Base-by-base conservation (phyloP, 2,329 filamentous ascomycete species). In the Capronia coronata region DNA sequence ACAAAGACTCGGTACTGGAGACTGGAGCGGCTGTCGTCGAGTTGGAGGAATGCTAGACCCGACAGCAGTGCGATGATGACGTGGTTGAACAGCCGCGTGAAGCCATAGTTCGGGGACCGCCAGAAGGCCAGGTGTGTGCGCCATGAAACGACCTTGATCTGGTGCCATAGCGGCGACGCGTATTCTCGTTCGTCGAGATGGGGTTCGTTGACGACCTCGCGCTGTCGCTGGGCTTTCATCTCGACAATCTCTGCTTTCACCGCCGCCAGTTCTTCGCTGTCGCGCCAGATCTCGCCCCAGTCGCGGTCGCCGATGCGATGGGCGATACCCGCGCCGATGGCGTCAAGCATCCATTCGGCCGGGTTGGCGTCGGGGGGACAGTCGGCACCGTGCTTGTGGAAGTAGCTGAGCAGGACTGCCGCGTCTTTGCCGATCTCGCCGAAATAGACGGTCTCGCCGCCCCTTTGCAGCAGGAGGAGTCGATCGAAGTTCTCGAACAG, bases 401-500 rank as follows among this genome's bases (percentile, higher is more conserved):
- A 75, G 51, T 80, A 80, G 16, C 78, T 75, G 32, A 88, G 78
- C n/a, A 94, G 71, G 16, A 82, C 72, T 25, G 74, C 70, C 0
- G 86, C 87, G 50, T 93, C 86, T 44, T 80, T 75, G 42, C 88
- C 88, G 37, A 94, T 84, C 51, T 90, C 83, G 16, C 87, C 87
- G 62, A 93, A 91, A 70, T 94, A 94, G 43, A 94, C 86, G 40
- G 85, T 86, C 47, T 83, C 77, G 2, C 88, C 88, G 52, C 88
- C 88, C 34, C 79, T 77, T 67, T 91, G 81, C 1, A 94, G 75
- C 2, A 94, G 75, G 3, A 94, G 71, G 1, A 95, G 75, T 10
- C 87, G 79, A 64, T 94, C 88, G 58, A 94, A 95, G 66, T 89
- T 84, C 66, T 93, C 86, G 59, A 95, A 94, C 0, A 94, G 75